A percentile compares a stretch with the other conserved stretches of the same genome.
Conservation (phyloP, 2,329 filamentous ascomycete genomes). For the Coniochaeta hoffmannii region DNA sequence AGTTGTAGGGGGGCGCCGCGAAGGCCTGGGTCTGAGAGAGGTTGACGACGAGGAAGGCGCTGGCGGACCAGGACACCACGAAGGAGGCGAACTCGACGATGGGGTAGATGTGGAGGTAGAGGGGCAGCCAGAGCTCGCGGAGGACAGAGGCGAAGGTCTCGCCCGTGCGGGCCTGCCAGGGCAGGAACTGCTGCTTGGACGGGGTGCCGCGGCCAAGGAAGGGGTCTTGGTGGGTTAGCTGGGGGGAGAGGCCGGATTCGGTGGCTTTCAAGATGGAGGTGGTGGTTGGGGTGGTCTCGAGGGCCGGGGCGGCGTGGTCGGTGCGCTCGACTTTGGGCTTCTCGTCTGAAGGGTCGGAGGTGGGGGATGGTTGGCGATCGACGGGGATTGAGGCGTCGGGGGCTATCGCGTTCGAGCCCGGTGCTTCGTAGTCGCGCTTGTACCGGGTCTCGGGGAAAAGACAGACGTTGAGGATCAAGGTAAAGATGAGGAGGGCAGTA, state of each 20-base stretch:
- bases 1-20: conserved; percentile 33
- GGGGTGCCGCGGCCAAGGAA: conserved; percentile 49
- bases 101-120: conserved; percentile 54
- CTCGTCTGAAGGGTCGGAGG: background rate
- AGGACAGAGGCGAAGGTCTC: conserved; percentile 26
- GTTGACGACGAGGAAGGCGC: conserved; percentile 45
- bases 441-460: conserved; percentile 59
- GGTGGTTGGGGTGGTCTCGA: conserved; percentile 7
- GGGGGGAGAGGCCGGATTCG: conserved; percentile 11
- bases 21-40: conserved; percentile 44
- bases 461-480: conserved; percentile 44
- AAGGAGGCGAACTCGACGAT: conserved; percentile 57
- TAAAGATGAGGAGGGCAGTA: conserved; percentile 42
- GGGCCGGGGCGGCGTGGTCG: background rate
- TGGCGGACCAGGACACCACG: conserved; percentile 43
- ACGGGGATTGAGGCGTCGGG: conserved; percentile 8
- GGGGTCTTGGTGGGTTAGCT: conserved; percentile 40
- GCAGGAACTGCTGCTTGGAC: conserved; percentile 45
- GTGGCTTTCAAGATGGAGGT: conserved; percentile 10
- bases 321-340: background rate
- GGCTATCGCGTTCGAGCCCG: conserved; percentile 9
- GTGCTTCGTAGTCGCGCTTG: conserved; percentile 33
- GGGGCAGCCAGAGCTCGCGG: conserved; percentile 51
- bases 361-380: background rate
- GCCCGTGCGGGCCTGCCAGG: conserved; percentile 39